Evolutionary conservation across 139 green algal species (phyloP).

Genomic region (Chlorella sp.): DNA sequence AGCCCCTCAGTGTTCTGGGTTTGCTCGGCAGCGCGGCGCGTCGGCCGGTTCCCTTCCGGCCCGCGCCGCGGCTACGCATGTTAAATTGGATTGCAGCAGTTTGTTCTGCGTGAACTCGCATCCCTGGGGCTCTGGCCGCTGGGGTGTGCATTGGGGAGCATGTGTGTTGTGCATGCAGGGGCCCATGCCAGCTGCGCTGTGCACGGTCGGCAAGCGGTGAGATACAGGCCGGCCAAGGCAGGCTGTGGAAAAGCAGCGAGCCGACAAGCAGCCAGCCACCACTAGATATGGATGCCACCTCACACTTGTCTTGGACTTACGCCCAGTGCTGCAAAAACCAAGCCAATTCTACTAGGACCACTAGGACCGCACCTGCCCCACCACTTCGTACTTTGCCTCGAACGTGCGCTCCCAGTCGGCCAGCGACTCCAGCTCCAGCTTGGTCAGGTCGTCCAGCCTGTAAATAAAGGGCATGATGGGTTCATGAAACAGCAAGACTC

Average conservation of each 20-base stretch:
- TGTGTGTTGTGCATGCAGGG: neutral
- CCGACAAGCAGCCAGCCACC: neutral
- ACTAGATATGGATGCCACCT: neutral
- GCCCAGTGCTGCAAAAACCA: neutral
- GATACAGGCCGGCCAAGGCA: too few relatives aligned
- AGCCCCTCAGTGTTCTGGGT: slow-evolving; percentile 1
- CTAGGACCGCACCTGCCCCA: slow-evolving; percentile 48
- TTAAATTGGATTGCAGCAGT: slow-evolving; percentile 26
- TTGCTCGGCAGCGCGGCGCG: neutral
- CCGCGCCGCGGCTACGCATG: neutral
- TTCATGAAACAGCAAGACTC: too few relatives aligned
- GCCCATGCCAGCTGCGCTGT: neutral
- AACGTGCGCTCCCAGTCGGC: slow-evolving; percentile 60
- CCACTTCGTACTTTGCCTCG: slow-evolving; percentile 55
- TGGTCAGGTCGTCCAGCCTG: slow-evolving; percentile 46
- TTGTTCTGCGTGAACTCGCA: neutral
- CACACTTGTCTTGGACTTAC: neutral
- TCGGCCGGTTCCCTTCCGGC: neutral
- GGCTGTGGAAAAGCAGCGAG: too few relatives aligned
- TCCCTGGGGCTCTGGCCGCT: neutral
- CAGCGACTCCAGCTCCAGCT: slow-evolving; percentile 54
- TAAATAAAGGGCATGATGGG: neutral
- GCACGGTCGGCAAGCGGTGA: too few relatives aligned
- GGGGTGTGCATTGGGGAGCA: neutral
- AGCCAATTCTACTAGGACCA: too few relatives aligned